These are phyloP conservation scores for Rhizopogon vulgaris DNA, from an alignment of 768 basidiomycete species.

Conservation along the genomic window DNA sequence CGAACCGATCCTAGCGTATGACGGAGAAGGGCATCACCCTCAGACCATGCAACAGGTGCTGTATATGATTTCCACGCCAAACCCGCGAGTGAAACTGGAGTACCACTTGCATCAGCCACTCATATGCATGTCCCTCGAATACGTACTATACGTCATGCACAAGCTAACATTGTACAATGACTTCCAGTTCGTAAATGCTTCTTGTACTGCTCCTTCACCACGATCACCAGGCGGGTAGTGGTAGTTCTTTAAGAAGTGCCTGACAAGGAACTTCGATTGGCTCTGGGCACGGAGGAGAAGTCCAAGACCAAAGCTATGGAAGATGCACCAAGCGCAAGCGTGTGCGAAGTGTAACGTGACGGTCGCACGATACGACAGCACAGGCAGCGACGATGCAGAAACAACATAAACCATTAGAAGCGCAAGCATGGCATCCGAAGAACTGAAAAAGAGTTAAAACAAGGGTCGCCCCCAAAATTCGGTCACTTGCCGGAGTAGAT, in stretches of 20 bases:
- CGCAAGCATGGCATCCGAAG: constrained; percentile 78
- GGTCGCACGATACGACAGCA: constrained; percentile 40
- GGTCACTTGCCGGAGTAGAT: constrained; percentile 67
- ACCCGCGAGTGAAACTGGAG: constrained; percentile 73
- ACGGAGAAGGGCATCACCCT: constrained; percentile 79
- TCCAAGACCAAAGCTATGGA: constrained; percentile 88
- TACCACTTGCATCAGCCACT: background rate
- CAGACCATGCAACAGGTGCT: constrained; percentile 77
- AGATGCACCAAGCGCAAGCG: constrained; percentile 76
- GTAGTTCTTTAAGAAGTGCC: constrained; percentile 94
- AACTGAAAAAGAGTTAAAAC: constrained; percentile 37
- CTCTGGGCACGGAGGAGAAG: constrained; percentile 80
- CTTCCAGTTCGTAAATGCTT: constrained; percentile 97
- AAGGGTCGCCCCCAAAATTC: background rate
- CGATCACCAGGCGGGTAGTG: constrained; percentile 72
- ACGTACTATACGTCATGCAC: constrained; percentile 89
- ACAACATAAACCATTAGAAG: constrained; percentile 68
- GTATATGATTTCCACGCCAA: constrained; percentile 90
- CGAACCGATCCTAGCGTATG: constrained; percentile 86
- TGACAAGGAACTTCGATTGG: constrained; percentile 79
- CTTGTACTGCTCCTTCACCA: constrained; percentile 74
- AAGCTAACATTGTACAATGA: constrained; percentile 85
- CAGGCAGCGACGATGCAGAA: constrained; percentile 52
- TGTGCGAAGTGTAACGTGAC: constrained; percentile 76
- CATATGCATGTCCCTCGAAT: background rate